A percentile compares a stretch with the other conserved stretches of the same genome.
Conservation (phyloP, 2,329 filamentous ascomycete genomes). For the Ophiostoma tasmaniense region DNA sequence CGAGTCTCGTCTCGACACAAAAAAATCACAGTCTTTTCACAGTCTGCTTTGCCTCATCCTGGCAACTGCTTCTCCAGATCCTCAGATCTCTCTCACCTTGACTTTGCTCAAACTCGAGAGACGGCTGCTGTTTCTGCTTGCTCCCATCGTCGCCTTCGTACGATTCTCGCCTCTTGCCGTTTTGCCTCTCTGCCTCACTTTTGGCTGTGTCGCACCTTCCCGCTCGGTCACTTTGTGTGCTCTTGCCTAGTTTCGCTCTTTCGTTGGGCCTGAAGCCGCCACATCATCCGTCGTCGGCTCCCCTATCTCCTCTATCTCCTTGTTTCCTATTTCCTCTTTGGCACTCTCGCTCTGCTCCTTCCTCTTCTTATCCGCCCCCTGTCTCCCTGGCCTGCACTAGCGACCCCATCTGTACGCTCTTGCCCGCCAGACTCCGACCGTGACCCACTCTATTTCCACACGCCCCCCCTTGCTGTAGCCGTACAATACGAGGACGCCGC, state of each 20-base stretch:
- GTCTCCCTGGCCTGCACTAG: constrained; percentile 11
- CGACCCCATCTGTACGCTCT: constrained; percentile 6
- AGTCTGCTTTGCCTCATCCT: neutral
- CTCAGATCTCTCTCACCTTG: neutral
- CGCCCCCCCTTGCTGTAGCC: constrained; percentile 8
- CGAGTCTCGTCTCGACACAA: neutral
- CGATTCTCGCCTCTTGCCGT: constrained; percentile 3
- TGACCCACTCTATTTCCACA: constrained; percentile 11
- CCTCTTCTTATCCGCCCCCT: constrained; percentile 1
- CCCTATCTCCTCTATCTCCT: constrained; percentile 10
- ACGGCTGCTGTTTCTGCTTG: constrained; percentile 6
- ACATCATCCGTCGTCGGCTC: constrained; percentile 23
- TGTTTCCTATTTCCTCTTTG: neutral
- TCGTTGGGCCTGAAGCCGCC: constrained; percentile 25
- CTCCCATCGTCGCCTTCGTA: constrained; percentile 15
- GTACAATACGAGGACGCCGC: constrained; percentile 11
- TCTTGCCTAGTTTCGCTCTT: constrained; percentile 22
- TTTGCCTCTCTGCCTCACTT: constrained; percentile 3
- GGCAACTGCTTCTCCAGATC: neutral
- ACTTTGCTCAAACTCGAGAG: neutral
- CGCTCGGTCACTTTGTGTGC: constrained; percentile 6
- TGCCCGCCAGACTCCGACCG: constrained; percentile 12
- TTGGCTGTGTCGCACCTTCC: constrained; percentile 12
- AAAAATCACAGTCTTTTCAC: neutral
- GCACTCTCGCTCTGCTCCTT: neutral